Conservation (phyloP, 208 protist genomes). For the Acanthamoeba rhysodes region DNA sequence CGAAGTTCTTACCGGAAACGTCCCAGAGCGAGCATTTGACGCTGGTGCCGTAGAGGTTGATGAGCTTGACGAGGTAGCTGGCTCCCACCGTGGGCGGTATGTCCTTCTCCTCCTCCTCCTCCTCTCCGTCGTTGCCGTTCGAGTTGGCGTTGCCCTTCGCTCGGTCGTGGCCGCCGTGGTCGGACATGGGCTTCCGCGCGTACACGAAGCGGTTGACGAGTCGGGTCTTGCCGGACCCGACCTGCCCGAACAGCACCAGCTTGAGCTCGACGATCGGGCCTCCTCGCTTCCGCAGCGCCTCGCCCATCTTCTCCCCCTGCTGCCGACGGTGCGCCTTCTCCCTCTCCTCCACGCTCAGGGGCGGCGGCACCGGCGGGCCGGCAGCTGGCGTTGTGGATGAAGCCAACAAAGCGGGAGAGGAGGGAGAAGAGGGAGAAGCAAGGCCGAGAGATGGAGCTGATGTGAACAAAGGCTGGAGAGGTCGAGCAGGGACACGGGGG, state of each 20-base stretch:
- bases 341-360: not conserved
- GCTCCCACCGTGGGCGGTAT: slow-evolving; percentile 3
- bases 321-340: not conserved
- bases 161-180: not conserved
- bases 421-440: no score
- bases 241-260: slow-evolving; percentile 40
- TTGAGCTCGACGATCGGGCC: slow-evolving; percentile 33
- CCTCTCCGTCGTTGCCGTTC: not conserved
- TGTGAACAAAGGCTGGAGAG: not conserved
- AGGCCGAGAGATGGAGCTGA: not conserved
- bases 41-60: slow-evolving; percentile 59
- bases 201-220: slow-evolving; percentile 58
- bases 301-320: not conserved
- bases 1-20: not conserved
- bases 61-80: slow-evolving; percentile 57
- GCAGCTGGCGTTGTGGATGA: not conserved
- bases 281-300: not conserved
- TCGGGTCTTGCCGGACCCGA: slow-evolving; percentile 11
- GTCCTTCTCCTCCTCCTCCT: not conserved
- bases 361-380: not conserved
- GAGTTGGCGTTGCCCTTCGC: not conserved
- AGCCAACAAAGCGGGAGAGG: no score
- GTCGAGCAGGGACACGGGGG: not conserved
- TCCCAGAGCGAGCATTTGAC: slow-evolving; percentile 58
- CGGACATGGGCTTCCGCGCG: not conserved